A percentile compares a stretch with the other conserved stretches of the same genome.
These are phyloP conservation scores for Glycine soja DNA, from an alignment of 306 rosid species.

Conservation along the genomic window DNA sequence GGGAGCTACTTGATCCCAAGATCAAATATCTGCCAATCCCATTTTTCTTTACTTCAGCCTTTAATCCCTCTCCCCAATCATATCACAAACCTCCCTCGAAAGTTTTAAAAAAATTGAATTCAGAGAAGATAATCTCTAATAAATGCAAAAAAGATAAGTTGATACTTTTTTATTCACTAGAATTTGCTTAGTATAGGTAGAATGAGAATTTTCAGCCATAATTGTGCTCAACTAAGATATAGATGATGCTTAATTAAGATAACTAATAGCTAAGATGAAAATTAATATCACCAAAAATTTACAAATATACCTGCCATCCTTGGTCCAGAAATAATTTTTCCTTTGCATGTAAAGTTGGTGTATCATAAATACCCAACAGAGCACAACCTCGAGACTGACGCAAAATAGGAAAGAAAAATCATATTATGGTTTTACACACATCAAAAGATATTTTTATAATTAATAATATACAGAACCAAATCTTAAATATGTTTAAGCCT, in stretches of 20 bases:
- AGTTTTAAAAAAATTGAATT: neutral
- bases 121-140: neutral
- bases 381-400: conserved; percentile 84
- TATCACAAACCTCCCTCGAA: neutral
- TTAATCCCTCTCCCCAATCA: neutral
- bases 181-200: neutral
- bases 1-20: neutral
- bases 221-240: neutral
- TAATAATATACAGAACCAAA: neutral
- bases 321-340: conserved; percentile 82
- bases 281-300: neutral
- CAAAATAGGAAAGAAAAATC: conserved; percentile 30
- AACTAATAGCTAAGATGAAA: neutral
- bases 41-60: neutral
- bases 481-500: neutral
- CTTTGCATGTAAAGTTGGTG: conserved; percentile 80
- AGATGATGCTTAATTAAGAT: neutral
- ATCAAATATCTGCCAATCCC: neutral
- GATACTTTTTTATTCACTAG: neutral
- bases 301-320: conserved; percentile 84
- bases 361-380: conserved; percentile 73
- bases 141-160: neutral
- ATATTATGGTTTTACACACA: conserved; percentile 20
- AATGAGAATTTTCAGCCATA: neutral
- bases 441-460: neutral